These are phyloP conservation scores for Stagonosporopsis cucurbitacearum DNA, from an alignment of 2,329 filamentous ascomycete genomes.

Conservation along the genomic window DNA sequence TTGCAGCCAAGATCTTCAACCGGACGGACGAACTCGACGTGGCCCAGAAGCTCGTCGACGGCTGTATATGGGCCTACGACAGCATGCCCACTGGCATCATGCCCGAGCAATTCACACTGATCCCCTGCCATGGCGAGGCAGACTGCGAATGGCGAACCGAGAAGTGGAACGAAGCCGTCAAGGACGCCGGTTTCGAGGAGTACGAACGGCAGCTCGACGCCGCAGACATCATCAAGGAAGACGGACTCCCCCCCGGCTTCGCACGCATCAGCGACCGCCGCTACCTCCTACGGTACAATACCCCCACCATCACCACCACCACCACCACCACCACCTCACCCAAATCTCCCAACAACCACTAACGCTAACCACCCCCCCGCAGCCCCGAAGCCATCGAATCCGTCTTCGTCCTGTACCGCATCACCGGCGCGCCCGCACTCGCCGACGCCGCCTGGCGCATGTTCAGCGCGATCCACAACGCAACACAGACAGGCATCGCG, in stretches of 20 bases:
- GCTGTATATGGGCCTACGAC: constrained; percentile 63
- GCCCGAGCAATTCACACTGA: constrained; percentile 57
- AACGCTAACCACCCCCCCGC: not conserved
- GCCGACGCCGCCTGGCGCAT: constrained; percentile 86
- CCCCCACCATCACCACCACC: not conserved
- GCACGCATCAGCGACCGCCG: constrained; percentile 45
- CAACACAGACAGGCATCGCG: constrained; percentile 70
- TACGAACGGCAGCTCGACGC: constrained; percentile 26
- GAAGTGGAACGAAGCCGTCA: constrained; percentile 52
- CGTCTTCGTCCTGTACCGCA: constrained; percentile 88
- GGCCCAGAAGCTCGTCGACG: constrained; percentile 59
- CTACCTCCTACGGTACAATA: constrained; percentile 50
- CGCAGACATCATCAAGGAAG: constrained; percentile 44
- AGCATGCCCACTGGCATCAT: constrained; percentile 59
- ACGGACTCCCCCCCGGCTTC: constrained; percentile 52
- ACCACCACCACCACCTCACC: not conserved
- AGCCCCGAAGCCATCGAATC: constrained; percentile 88
- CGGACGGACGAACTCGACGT: constrained; percentile 57
- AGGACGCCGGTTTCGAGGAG: constrained; percentile 21
- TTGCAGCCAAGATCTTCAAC: constrained; percentile 61
- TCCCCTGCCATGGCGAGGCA: constrained; percentile 51
- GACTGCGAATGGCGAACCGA: constrained; percentile 54
- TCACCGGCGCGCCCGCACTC: constrained; percentile 77
- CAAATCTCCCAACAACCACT: not conserved
- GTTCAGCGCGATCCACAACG: constrained; percentile 73